Evolutionary conservation across 768 basidiomycete genomes (phyloP).

Genomic region (Stropharia rugosoannulata): DNA sequence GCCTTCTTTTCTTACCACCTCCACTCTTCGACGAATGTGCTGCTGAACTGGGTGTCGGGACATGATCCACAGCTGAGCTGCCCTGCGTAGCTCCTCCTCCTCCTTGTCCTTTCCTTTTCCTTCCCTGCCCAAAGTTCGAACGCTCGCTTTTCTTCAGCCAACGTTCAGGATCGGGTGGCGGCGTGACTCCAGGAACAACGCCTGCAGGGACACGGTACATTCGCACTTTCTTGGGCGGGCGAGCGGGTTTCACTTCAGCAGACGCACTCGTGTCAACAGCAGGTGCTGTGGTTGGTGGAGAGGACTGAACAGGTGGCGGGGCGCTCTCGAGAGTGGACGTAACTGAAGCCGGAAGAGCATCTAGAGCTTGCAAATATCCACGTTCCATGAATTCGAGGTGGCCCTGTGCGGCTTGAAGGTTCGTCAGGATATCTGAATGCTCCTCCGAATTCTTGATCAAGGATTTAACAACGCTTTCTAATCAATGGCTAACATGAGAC

Average conservation of each 20-base stretch:
- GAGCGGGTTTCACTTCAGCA: slow-evolving; percentile 20
- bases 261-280: slow-evolving; percentile 30
- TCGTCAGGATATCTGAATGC: slow-evolving; percentile 83
- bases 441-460: slow-evolving; percentile 74
- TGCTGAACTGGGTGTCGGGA: slow-evolving; percentile 21
- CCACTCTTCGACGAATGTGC: slow-evolving; percentile 36
- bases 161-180: slow-evolving; percentile 81
- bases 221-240: slow-evolving; percentile 48
- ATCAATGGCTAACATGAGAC: slow-evolving; percentile 24
- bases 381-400: slow-evolving; percentile 84
- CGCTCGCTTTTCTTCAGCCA: slow-evolving; percentile 89
- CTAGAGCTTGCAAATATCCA: slow-evolving; percentile 65
- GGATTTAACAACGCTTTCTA: not conserved
- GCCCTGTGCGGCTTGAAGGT: slow-evolving; percentile 77
- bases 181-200: slow-evolving; percentile 77
- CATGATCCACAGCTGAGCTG: slow-evolving; percentile 38
- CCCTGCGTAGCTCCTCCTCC: slow-evolving; percentile 73
- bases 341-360: slow-evolving; percentile 51
- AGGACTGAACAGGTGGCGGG: slow-evolving; percentile 47
- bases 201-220: slow-evolving; percentile 70
- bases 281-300: slow-evolving; percentile 20
- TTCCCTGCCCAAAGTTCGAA: slow-evolving; percentile 53
- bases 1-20: slow-evolving; percentile 55
- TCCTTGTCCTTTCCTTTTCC: slow-evolving; percentile 49
- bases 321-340: slow-evolving; percentile 57